Evolutionary conservation across 2,329 filamentous ascomycete genomes (phyloP).

Genomic region (Teratosphaeria destructans): DNA sequence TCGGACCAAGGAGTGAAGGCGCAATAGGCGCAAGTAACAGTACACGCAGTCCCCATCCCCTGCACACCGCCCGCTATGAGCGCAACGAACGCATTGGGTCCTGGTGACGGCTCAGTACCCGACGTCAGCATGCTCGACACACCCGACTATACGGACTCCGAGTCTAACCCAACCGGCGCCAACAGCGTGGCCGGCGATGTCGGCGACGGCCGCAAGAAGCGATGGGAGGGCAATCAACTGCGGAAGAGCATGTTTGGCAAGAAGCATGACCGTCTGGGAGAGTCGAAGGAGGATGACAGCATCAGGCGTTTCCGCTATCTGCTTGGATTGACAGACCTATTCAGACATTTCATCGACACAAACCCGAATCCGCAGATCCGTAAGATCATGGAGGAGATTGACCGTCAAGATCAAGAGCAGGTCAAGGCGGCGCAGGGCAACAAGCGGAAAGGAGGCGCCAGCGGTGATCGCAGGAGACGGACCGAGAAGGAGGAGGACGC

Average conservation of each 20-base stretch:
- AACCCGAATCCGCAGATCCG: conserved; percentile 93
- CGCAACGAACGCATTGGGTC: conserved; percentile 14
- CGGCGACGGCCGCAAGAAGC: conserved; percentile 69
- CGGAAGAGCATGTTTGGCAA: conserved; percentile 87
- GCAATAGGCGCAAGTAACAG: not conserved
- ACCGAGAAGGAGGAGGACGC: conserved; percentile 98
- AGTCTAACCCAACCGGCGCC: conserved; percentile 58
- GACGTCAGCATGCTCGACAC: conserved; percentile 41
- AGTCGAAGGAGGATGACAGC: conserved; percentile 95
- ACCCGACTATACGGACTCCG: conserved; percentile 56
- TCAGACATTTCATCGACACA: conserved; percentile 97
- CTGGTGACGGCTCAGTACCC: conserved; percentile 22
- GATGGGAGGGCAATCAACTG: conserved; percentile 78
- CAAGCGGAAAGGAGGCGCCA: conserved; percentile 73
- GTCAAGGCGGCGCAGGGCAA: conserved; percentile 58
- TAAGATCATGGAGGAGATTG: conserved; percentile 87
- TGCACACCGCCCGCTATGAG: conserved; percentile 9
- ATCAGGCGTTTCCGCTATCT: conserved; percentile 91
- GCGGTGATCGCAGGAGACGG: conserved; percentile 65
- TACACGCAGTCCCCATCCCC: conserved; percentile 1
- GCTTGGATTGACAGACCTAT: conserved; percentile 87
- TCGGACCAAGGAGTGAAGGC: not conserved
- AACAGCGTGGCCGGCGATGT: conserved; percentile 78
- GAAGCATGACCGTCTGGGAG: conserved; percentile 84
- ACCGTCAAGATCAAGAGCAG: conserved; percentile 74